Evolutionary conservation across 306 rosid species (phyloP).

Genomic region (Oemleria cerasiformis): DNA sequence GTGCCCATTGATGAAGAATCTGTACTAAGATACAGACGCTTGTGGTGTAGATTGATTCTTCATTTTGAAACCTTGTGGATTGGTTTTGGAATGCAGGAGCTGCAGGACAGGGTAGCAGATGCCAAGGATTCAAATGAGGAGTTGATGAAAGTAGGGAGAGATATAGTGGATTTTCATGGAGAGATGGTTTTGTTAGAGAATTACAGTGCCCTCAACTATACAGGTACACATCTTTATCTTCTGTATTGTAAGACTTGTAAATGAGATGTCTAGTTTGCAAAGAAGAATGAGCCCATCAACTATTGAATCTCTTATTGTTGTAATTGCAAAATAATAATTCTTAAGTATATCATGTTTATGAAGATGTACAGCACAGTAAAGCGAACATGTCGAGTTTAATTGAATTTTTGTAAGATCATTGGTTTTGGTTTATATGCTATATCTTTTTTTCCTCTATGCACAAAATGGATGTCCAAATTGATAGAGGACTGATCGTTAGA

Average conservation of each 20-base stretch:
- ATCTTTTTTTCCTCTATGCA: not conserved
- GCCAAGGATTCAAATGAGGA: constrained; percentile 56
- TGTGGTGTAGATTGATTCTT: not conserved
- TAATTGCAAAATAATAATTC: not conserved
- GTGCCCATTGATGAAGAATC: not conserved
- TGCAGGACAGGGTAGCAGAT: constrained; percentile 57
- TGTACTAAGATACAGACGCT: not conserved
- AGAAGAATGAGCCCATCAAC: not conserved
- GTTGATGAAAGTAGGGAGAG: constrained; percentile 61
- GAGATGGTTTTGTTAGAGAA: constrained; percentile 92
- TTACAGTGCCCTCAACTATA: constrained; percentile 80
- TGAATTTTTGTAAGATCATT: not conserved
- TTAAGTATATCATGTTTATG: not conserved
- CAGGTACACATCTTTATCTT: constrained; percentile 44
- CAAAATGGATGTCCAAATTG: not conserved
- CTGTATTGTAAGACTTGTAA: constrained; percentile 26
- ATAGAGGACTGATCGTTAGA: not conserved
- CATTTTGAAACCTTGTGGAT: not conserved
- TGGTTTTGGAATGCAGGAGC: constrained; percentile 46
- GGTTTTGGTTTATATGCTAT: not conserved
- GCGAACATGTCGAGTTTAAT: not conserved
- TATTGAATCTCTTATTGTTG: not conserved
- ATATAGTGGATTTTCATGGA: constrained; percentile 85
- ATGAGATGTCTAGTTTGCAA: not conserved
- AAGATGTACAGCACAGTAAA: not conserved